Percentiles rank a stretch among this genome's conserved stretches.
phyloP scores from a whole-genome alignment of 1,284 basidiomycete species.

The Pisolithus thermaeus region DNA sequence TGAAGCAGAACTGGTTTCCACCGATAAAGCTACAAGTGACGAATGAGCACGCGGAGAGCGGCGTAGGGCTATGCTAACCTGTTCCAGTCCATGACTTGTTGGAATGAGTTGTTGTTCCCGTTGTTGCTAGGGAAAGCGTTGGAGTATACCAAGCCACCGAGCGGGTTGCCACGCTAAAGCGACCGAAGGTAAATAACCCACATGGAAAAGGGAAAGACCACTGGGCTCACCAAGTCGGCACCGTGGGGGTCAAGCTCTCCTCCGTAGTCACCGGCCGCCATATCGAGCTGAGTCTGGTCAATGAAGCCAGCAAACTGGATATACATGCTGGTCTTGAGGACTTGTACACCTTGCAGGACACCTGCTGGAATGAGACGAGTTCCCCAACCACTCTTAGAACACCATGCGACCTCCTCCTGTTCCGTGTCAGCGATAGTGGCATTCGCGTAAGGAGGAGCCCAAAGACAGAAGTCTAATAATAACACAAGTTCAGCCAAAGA shows the following conservation, averaged over 20 bases:
- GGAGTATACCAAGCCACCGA: slow-evolving; percentile 60
- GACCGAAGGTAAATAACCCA: no score
- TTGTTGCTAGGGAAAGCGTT: slow-evolving; percentile 40
- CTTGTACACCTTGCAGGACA: slow-evolving; percentile 45
- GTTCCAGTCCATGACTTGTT: slow-evolving; percentile 53
- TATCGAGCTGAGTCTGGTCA: slow-evolving; percentile 55
- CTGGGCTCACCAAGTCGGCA: slow-evolving; percentile 41
- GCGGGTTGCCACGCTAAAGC: slow-evolving; percentile 51
- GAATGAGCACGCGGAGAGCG: slow-evolving; percentile 2
- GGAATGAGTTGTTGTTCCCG: slow-evolving; percentile 33
- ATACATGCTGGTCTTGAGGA: slow-evolving; percentile 56
- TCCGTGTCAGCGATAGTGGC: slow-evolving; percentile 49
- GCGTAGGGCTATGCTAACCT: slow-evolving; percentile 30
- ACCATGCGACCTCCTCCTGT: slow-evolving; percentile 57
- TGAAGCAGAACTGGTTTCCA: slow-evolving; percentile 42
- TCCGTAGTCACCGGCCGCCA: slow-evolving; percentile 52
- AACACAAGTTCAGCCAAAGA: background rate
- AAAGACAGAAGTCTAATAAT: slow-evolving; percentile 35
- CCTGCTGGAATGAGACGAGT: slow-evolving; percentile 52
- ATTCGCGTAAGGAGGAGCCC: slow-evolving; percentile 31
- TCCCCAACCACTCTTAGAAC: slow-evolving; percentile 49
- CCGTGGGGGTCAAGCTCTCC: slow-evolving; percentile 71
- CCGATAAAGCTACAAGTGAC: slow-evolving; percentile 52
- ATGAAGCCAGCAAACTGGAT: slow-evolving; percentile 58
- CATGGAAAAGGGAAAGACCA: fast-evolving